A percentile compares a stretch with the other conserved stretches of the same genome.
Conservation (phyloP, 306 rosid genomes). For the Chamaecrista fasciculata region DNA sequence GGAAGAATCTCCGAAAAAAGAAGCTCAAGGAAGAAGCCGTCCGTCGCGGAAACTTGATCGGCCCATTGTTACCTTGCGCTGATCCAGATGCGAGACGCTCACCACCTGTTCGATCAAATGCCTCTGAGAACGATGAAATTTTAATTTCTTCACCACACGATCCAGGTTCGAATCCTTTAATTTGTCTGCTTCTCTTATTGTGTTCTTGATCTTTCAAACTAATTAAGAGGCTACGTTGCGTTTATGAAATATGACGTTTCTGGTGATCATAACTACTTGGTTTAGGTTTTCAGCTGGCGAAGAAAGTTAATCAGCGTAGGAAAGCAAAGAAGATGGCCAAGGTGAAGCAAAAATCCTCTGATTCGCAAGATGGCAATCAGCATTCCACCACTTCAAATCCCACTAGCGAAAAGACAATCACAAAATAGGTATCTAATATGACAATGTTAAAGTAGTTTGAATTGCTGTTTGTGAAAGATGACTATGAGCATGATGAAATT, state of each 20-base stretch:
- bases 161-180: constrained; percentile 9
- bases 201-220: constrained; percentile 1
- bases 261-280: constrained; percentile 9
- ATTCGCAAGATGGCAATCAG: constrained; percentile 18
- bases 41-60: constrained; percentile 52
- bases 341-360: constrained; percentile 22
- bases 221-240: background rate
- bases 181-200: background rate
- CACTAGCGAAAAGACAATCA: too few species aligned
- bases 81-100: constrained; percentile 11
- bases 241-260: background rate
- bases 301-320: constrained; percentile 56
- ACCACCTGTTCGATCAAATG: constrained; percentile 45
- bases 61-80: constrained; percentile 51
- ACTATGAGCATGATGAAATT: background rate
- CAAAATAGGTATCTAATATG: too few species aligned
- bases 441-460: background rate
- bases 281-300: constrained; percentile 31
- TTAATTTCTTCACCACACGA: constrained; percentile 11
- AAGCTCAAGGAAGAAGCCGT: constrained; percentile 56
- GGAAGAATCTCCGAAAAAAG: constrained; percentile 65
- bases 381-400: constrained; percentile 18
- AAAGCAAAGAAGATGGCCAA: constrained; percentile 49
- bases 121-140: constrained; percentile 27
- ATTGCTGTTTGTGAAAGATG: background rate